Evolutionary conservation across 1,284 basidiomycete species (phyloP), one percentile per base, ranked within the genome.

Genomic region (Wolfiporia cocos): DNA sequence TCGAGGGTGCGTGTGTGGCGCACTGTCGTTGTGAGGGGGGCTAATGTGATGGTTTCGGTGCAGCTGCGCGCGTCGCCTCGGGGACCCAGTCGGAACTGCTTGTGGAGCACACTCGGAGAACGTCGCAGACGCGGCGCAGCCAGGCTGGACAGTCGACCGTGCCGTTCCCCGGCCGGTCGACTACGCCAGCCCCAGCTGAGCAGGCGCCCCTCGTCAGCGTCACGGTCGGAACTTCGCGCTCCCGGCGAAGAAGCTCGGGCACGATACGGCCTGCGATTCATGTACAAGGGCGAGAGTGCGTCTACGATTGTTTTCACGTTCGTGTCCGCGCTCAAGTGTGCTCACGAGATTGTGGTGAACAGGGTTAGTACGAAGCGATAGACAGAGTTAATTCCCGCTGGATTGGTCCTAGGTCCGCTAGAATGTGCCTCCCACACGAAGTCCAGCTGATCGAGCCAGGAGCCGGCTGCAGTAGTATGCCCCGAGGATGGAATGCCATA

Each of bases 1-100:
- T 84, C 38, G 78, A 84, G 70, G 76, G 85, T 86, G 41, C 42
- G 67, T 48, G 20, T 18, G 29, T 12, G 7, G 15, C 19, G 31
- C 37, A 12, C 23, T 19, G 20, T 14, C n/a, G 15, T 18, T 37
- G 12, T 22, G n/a, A 17, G 26, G 17, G 19, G 12, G n/a, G 22
- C 14, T 50, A 34, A 39, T 17, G 14, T 26, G 31, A 19, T 24
- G 18, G 22, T 3, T 20, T 19, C 34, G 21, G 18, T 43, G 15
- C 34, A 61, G 58, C 58, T 45, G 56, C 59, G 40, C 55, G 53
- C 15, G 54, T 54, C 34, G 46, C 50, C 9, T n/a, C n/a, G n/a
- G n/a, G n/a, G n/a, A n/a, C n/a, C n/a, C n/a, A n/a, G n/a, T n/a
- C n/a, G n/a, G n/a, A n/a, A n/a, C n/a, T n/a, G n/a, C n/a, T n/a